These are phyloP conservation scores for Coniferiporia weirii DNA, from an alignment of 1,284 basidiomycete genomes.

Conservation along the genomic window DNA sequence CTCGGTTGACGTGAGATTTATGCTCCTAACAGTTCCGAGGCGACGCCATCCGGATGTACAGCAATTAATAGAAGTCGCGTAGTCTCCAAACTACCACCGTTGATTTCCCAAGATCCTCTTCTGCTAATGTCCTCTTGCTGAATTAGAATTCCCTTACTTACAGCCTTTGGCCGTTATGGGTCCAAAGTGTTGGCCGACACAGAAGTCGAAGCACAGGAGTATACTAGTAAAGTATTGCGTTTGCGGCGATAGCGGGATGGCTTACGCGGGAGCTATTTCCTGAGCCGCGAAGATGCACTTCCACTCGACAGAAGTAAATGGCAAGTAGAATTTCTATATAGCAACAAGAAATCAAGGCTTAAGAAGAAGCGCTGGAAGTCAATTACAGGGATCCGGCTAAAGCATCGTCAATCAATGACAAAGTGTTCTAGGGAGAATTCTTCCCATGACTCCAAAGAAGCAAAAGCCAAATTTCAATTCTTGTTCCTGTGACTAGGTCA, in stretches of 20 bases:
- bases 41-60: background rate
- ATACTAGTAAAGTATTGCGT: background rate
- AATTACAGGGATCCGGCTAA: background rate
- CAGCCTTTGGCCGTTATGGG: background rate
- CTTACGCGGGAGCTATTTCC: background rate
- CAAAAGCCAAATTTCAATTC: background rate
- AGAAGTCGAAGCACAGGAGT: background rate
- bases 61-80: background rate
- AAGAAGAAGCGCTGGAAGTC: background rate
- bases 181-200: background rate
- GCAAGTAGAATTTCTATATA: background rate
- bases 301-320: background rate
- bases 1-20: background rate
- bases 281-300: background rate
- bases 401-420: background rate
- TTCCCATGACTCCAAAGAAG: background rate
- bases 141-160: background rate
- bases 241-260: background rate
- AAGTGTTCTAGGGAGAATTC: background rate
- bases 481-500: background rate
- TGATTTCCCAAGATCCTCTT: background rate
- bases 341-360: background rate
- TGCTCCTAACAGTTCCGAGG: background rate
- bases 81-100: background rate
- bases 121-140: background rate